Base-by-base conservation (phyloP, 495 filamentous ascomycete species). In the Collariella sp. region DNA sequence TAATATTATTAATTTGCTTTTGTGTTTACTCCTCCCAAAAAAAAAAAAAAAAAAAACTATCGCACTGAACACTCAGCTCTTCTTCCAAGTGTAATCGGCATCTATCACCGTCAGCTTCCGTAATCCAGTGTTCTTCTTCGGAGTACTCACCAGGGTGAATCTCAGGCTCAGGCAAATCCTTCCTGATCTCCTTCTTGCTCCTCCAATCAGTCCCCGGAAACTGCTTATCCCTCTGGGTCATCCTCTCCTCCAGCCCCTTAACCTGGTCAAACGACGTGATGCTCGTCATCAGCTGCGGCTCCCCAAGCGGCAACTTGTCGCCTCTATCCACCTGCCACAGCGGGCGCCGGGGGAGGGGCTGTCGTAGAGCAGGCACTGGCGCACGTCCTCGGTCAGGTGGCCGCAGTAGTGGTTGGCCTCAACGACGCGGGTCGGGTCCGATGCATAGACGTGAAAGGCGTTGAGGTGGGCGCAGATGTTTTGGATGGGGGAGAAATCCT, bases 311-410 rank as follows among this genome's bases (percentile, higher is more conserved):
- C 59, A 95, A 59, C 58, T 78, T 64, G 62, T 93, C 80, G 6
- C 91, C 89, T n/a, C 81, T 72, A 65, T 94, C 88, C 24, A 84
- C 78, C 76, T 94, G 88, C 89, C 89, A 95, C 46, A 93, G 2
- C 84, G 76, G 9, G 89, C 88, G 42, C 82, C 81, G 16, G 78
- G 70, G 0, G 70, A 68, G 0, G 81, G 72, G 1, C 77, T 76
- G 68, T 91, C 88, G 75, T 95, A 95, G 46, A 96, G 80, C 36
- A 96, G 77, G 62, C 91, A 96, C 75, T 91, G 88, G 19, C 88
- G 80, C 50, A 72, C 70, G 16, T 74, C 72, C 67, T 87, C 81
- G 52, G 84, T 88, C 9, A 94, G 56, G 61, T 91, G 88, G 11
- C 82, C 73, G 64, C 89, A 95, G 71, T 93, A 95, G 65, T 95